Percentiles rank a stretch among this genome's conserved stretches.
Evolutionary conservation across 345 rosid genomes (phyloP).

Genomic region (Melastoma malabathricum): DNA sequence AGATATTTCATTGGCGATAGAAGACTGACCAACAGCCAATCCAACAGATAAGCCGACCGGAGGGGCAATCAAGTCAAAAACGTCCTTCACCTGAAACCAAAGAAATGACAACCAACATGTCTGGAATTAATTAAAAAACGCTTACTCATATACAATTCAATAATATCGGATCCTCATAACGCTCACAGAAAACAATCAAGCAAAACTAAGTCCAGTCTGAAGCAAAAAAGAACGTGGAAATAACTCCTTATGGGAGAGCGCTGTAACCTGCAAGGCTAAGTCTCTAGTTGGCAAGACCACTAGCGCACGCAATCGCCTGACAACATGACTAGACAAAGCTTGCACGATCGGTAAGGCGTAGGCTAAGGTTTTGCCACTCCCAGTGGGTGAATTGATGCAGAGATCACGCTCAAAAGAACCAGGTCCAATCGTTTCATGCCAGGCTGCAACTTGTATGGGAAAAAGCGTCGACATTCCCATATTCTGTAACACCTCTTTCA

Average conservation of each 20-base stretch:
- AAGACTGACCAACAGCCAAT: slow-evolving; percentile 89
- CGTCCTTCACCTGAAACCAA: slow-evolving; percentile 61
- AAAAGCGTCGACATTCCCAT: slow-evolving; percentile 59
- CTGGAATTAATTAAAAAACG: background rate
- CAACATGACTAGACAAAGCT: slow-evolving; percentile 46
- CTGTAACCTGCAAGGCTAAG: slow-evolving; percentile 70
- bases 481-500: slow-evolving; percentile 51
- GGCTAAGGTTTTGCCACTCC: slow-evolving; percentile 87
- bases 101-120: background rate
- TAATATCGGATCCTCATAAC: no score
- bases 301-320: slow-evolving; percentile 72
- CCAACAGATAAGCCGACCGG: slow-evolving; percentile 90
- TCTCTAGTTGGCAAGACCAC: slow-evolving; percentile 94
- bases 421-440: slow-evolving; percentile 91
- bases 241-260: background rate
- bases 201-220: no score
- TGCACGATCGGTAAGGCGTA: slow-evolving; percentile 88
- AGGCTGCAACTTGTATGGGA: slow-evolving; percentile 75
- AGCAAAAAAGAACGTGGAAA: background rate
- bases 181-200: no score
- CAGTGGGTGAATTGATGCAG: slow-evolving; percentile 86
- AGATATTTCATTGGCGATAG: slow-evolving; percentile 72
- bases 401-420: slow-evolving; percentile 77
- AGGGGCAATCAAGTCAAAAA: slow-evolving; percentile 83
- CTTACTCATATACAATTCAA: background rate